A percentile compares a stretch with the other conserved stretches of the same genome.
Evolutionary conservation across 805 yeast species (phyloP).

Genomic region (Candida dajiaensis): DNA sequence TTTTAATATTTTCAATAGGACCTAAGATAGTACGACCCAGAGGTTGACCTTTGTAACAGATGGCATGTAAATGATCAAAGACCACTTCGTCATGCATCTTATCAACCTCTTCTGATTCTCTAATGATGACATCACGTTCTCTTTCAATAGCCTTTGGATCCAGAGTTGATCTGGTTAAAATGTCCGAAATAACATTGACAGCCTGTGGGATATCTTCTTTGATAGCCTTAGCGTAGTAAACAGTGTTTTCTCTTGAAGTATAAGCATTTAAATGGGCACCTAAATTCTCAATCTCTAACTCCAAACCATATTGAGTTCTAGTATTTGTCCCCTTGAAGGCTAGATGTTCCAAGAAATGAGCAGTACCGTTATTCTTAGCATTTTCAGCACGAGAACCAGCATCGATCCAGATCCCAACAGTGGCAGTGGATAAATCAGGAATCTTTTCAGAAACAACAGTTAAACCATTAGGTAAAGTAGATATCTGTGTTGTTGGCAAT

Average conservation of each 20-base stretch:
- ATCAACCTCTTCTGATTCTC: slow-evolving; percentile 97
- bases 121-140: slow-evolving; percentile 92
- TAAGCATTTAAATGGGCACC: slow-evolving; percentile 99
- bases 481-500: slow-evolving; percentile 50
- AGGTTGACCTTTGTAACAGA: slow-evolving; percentile 85
- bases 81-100: slow-evolving; percentile 98
- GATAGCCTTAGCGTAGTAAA: slow-evolving; percentile 87
- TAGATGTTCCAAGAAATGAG: slow-evolving; percentile 94
- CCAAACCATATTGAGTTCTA: slow-evolving; percentile 77
- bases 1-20: slow-evolving; percentile 80
- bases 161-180: slow-evolving; percentile 77
- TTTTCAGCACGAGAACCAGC: slow-evolving; percentile 98
- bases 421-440: slow-evolving; percentile 89
- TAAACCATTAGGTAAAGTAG: slow-evolving; percentile 82
- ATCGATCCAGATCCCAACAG: slow-evolving; percentile 97
- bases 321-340: slow-evolving; percentile 91
- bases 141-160: slow-evolving; percentile 85
- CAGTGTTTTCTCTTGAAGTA: slow-evolving; percentile 96
- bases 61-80: slow-evolving; percentile 92
- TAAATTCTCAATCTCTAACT: slow-evolving; percentile 89
- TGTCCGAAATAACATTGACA: slow-evolving; percentile 84
- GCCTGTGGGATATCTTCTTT: slow-evolving; percentile 76
- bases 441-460: slow-evolving; percentile 88
- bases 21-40: slow-evolving; percentile 96
- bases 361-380: slow-evolving; percentile 82